phyloP scores from a whole-genome alignment of 768 basidiomycete species.

The Mycena amicta region DNA sequence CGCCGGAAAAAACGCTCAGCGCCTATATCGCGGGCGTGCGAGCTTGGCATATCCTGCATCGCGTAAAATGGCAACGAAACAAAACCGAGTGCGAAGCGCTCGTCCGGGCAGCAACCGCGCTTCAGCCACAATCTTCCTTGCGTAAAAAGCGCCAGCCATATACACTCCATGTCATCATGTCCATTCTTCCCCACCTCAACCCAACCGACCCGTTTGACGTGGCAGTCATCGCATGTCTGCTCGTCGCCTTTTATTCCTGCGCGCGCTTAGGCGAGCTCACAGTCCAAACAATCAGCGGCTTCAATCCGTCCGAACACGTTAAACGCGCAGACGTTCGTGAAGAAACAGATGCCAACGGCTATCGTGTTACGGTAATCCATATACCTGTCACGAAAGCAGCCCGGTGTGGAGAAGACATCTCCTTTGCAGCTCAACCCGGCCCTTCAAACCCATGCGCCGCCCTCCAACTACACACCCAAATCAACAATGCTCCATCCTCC shows the following conservation, averaged over 20 bases:
- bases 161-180: conserved; percentile 14
- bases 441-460: conserved; percentile 26
- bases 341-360: background rate
- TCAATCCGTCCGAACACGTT: background rate
- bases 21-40: conserved; percentile 18
- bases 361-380: conserved; percentile 22
- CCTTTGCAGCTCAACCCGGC: conserved; percentile 32
- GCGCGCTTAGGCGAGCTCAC: background rate
- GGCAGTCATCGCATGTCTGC: background rate
- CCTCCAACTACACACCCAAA: conserved; percentile 28
- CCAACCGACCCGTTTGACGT: background rate
- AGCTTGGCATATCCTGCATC: conserved; percentile 31
- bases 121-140: conserved; percentile 13
- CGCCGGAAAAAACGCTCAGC: too few relatives aligned
- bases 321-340: background rate
- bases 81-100: conserved; percentile 15
- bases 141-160: conserved; percentile 8
- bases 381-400: conserved; percentile 28
- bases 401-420: conserved; percentile 32
- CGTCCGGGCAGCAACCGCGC: conserved; percentile 13
- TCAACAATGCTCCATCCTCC: conserved; percentile 31
- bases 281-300: background rate
- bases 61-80: conserved; percentile 21
- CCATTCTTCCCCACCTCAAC: conserved; percentile 1
- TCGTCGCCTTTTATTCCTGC: background rate